Base-by-base conservation (phyloP, 2,329 filamentous ascomycete species). In the Trichocomaceae sp. region DNA sequence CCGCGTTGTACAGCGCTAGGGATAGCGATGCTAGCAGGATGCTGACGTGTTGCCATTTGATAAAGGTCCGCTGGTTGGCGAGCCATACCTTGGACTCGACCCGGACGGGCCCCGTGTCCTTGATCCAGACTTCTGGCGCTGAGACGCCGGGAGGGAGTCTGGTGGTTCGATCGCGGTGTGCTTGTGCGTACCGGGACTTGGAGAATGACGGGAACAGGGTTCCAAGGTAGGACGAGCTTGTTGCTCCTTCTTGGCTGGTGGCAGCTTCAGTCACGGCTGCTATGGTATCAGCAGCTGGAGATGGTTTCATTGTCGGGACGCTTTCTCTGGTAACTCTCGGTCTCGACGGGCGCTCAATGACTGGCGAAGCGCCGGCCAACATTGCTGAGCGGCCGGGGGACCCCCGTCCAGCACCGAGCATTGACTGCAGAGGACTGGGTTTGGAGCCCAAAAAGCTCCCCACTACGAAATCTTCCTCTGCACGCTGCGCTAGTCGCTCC, bases 71-170 rank as follows among this genome's bases (percentile, higher is more conserved):
- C 75, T 99, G 92, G 72, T 99, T 99, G 53, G 93, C 93, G 55
- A 99, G 85, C 92, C 93, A 99, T 29, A 99, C 92, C 74, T 99
- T 99, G 58, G 90, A 90, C 75, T 99, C 93, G 55, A 99, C 90
- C 67, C 90, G 87, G 60, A 97, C 81, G 35, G 90, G 88, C 2
- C 93, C 92, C 33, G 87, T 82, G 72, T 99, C 95, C 77, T 99
- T 99, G 78, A 99, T 88, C 85, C 92, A 95, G 61, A 84, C 80
- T 8, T 81, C 83, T 1, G 93, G 93, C 66, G 95, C 85, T 20
- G 82, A 82, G n/a, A 99, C 89, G 31, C 93, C 93, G 23, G 90
- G 87, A 0, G 93, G 93, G 2, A 97, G 78, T 51, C 79, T 73
- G 12, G 76, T 74, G 26, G 75, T 73, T 37, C 8, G 4, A 15